These are phyloP conservation scores for Vanrija pseudolonga DNA, from an alignment of 1,284 basidiomycete genomes.

Conservation along the genomic window DNA sequence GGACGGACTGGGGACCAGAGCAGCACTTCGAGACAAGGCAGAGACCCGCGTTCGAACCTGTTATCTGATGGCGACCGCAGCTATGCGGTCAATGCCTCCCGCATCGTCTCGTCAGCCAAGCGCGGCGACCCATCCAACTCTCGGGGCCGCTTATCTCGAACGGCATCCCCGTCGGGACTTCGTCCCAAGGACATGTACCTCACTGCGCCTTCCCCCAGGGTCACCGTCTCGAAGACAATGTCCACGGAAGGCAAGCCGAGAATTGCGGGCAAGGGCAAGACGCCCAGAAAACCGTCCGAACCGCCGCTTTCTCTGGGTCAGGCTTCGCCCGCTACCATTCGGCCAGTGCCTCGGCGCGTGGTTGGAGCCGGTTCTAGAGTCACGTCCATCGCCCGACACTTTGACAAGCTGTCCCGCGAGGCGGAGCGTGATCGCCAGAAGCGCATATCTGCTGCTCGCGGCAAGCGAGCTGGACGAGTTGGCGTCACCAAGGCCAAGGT, in stretches of 20 bases:
- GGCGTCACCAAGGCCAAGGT: constrained; percentile 84
- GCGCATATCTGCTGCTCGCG: constrained; percentile 58
- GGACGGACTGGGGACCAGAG: background rate
- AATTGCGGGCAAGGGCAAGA: constrained; percentile 39
- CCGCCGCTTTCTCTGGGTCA: background rate
- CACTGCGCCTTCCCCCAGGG: constrained; percentile 1
- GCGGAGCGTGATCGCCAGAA: constrained; percentile 54
- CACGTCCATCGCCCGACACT: constrained; percentile 55
- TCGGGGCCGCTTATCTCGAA: constrained; percentile 3
- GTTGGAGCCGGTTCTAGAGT: constrained; percentile 46
- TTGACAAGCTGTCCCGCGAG: constrained; percentile 53
- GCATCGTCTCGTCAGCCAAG: constrained; percentile 6
- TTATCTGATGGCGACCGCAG: constrained; percentile 81
- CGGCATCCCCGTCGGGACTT: constrained; percentile 1
- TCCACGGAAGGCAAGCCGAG: constrained; percentile 30
- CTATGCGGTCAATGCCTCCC: constrained; percentile 74
- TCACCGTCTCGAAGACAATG: constrained; percentile 8
- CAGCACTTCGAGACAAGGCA: background rate
- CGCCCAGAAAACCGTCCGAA: constrained; percentile 19
- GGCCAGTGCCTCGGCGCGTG: constrained; percentile 21
- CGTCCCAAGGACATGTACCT: background rate
- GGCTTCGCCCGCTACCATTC: background rate
- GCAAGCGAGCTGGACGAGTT: constrained; percentile 86
- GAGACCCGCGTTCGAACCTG: constrained; percentile 12
- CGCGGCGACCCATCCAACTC: background rate